phyloP scores from a whole-genome alignment of 805 yeast species.

The Torulaspora maleeae region DNA sequence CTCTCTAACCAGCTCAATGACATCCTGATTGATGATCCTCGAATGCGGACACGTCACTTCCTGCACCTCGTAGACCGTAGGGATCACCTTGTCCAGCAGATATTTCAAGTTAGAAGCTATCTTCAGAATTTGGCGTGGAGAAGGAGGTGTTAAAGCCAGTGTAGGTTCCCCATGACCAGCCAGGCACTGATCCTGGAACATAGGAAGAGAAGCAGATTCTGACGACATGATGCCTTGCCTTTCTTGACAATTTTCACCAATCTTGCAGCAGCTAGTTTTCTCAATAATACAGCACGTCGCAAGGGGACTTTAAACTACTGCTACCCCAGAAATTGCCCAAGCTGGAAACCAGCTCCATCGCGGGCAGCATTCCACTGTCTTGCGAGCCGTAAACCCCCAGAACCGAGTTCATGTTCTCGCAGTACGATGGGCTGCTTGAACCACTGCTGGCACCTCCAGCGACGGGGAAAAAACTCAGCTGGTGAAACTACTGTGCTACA shows the following conservation, averaged over 20 bases:
- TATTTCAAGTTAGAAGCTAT: conserved; percentile 69
- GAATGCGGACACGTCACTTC: conserved; percentile 54
- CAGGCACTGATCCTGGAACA: conserved; percentile 8
- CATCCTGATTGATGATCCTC: conserved; percentile 52
- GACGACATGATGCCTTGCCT: not conserved
- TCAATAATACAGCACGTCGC: no score
- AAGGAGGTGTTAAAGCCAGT: conserved; percentile 38
- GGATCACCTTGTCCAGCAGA: conserved; percentile 66
- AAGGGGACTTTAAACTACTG: no score
- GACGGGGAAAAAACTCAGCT: no score
- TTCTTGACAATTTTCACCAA: not conserved
- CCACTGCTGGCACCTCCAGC: no score
- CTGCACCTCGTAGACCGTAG: conserved; percentile 52
- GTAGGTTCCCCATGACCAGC: conserved; percentile 5
- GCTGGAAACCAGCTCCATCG: no score
- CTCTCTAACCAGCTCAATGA: conserved; percentile 53
- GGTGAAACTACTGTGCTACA: no score
- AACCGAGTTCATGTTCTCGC: no score
- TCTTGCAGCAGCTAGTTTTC: no score
- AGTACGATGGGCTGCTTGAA: no score
- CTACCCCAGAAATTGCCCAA: no score
- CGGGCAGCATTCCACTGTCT: no score
- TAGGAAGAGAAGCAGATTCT: conserved; percentile 7
- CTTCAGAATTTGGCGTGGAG: conserved; percentile 61
- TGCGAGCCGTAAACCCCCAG: no score